These are phyloP conservation scores for Panicum virgatum DNA, from an alignment of 202 grass and related monocot genomes.

Conservation along the genomic window DNA sequence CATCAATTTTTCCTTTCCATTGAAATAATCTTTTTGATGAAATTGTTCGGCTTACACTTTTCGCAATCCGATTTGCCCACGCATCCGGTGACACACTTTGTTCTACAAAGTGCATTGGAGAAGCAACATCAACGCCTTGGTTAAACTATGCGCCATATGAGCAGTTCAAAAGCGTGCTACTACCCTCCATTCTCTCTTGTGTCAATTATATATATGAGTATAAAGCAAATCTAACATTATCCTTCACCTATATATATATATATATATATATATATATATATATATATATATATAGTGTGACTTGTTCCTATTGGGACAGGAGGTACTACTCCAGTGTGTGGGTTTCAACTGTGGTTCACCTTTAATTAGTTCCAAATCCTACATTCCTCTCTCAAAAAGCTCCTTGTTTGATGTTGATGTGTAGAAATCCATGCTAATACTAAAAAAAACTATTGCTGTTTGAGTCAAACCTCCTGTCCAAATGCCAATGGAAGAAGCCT, in stretches of 20 bases:
- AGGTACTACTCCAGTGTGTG: constrained; percentile 10
- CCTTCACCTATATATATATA: constrained; percentile 24
- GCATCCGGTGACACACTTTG: constrained; percentile 59
- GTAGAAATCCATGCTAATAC: constrained; percentile 45
- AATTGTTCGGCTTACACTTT: constrained; percentile 53
- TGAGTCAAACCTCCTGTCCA: constrained; percentile 71
- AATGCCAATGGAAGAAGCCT: constrained; percentile 68
- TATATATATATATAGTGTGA: constrained; percentile 7
- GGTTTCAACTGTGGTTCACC: constrained; percentile 32
- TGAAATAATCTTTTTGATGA: constrained; percentile 2
- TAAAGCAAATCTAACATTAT: constrained; percentile 45
- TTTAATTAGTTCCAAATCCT: constrained; percentile 46
- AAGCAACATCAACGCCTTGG: constrained; percentile 35
- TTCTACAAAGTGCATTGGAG: constrained; percentile 48
- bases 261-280: too few relatives aligned
- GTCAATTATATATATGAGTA: constrained; percentile 4
- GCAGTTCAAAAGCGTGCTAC: constrained; percentile 35
- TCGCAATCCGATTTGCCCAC: constrained; percentile 49
- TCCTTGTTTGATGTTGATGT: constrained; percentile 58
- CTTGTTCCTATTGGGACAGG: constrained; percentile 37
- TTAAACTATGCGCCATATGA: constrained; percentile 36
- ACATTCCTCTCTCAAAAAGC: constrained; percentile 40
- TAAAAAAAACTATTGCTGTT: constrained; percentile 42
- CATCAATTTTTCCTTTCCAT: constrained; percentile 5
- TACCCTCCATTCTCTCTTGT: constrained; percentile 1